Evolutionary conservation across 2,329 filamentous ascomycete species (phyloP).

Genomic region (Verticillium klebahnii): DNA sequence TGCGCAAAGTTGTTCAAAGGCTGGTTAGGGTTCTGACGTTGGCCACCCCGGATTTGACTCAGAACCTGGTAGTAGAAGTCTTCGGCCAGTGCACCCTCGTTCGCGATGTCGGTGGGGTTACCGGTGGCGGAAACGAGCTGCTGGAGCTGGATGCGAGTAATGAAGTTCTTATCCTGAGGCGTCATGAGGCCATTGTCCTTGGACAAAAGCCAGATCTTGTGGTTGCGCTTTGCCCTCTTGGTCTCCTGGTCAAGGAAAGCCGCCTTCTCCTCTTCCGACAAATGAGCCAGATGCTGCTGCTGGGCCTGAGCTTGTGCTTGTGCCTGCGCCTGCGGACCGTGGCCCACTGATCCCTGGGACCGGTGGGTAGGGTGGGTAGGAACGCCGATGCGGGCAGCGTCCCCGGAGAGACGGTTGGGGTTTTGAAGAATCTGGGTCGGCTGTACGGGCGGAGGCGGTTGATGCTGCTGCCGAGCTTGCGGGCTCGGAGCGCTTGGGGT

Average conservation of each 20-base stretch:
- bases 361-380: conserved; percentile 33
- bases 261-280: conserved; percentile 80
- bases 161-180: conserved; percentile 98
- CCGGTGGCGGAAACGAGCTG: conserved; percentile 91
- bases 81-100: conserved; percentile 77
- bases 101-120: conserved; percentile 73
- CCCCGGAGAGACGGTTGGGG: conserved; percentile 59
- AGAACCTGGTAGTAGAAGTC: conserved; percentile 99
- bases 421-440: conserved; percentile 79
- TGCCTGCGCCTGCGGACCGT: conserved; percentile 53
- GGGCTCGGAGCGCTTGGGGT: conserved; percentile 25
- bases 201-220: conserved; percentile 92
- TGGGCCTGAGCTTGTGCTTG: conserved; percentile 12
- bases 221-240: conserved; percentile 91
- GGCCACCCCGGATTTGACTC: conserved; percentile 85
- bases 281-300: conserved; percentile 48
- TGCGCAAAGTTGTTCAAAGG: conserved; percentile 95
- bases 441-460: conserved; percentile 37
- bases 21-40: conserved; percentile 86
- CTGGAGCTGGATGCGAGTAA: conserved; percentile 94
- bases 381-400: conserved; percentile 30
- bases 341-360: conserved; percentile 55
- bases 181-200: conserved; percentile 98
- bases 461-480: conserved; percentile 29
- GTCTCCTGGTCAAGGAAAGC: conserved; percentile 87